phyloP scores from a whole-genome alignment of 768 basidiomycete genomes.

The Termitomyces sp. region DNA sequence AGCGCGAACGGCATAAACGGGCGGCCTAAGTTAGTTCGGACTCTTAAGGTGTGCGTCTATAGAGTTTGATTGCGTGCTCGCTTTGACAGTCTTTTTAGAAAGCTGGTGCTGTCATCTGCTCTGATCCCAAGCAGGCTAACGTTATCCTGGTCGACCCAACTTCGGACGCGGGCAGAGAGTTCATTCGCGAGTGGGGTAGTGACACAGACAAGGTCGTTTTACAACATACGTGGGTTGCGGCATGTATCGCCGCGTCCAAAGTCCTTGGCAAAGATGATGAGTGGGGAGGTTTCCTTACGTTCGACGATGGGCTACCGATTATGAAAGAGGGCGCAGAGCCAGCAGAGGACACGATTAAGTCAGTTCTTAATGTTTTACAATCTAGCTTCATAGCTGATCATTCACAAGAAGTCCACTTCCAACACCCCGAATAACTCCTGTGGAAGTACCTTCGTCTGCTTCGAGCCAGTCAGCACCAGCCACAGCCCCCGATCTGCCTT shows the following conservation, averaged over 20 bases:
- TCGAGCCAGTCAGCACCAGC: neutral
- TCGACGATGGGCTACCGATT: slow-evolving; percentile 34
- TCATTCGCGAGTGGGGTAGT: slow-evolving; percentile 53
- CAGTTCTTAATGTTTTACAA: slow-evolving; percentile 21
- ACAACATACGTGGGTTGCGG: slow-evolving; percentile 46
- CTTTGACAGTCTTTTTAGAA: slow-evolving; percentile 28
- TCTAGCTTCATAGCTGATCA: slow-evolving; percentile 3
- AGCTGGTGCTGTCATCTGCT: slow-evolving; percentile 48
- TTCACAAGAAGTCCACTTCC: slow-evolving; percentile 53
- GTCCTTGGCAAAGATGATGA: slow-evolving; percentile 41
- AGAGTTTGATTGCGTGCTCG: neutral
- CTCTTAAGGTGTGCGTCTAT: slow-evolving; percentile 34
- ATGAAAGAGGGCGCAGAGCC: slow-evolving; percentile 33
- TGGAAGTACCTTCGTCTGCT: slow-evolving; percentile 17
- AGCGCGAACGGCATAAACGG: slow-evolving; percentile 46
- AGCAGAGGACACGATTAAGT: slow-evolving; percentile 35
- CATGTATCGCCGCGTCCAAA: slow-evolving; percentile 35
- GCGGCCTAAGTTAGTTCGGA: slow-evolving; percentile 48
- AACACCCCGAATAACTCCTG: slow-evolving; percentile 55
- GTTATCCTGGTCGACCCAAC: slow-evolving; percentile 56
- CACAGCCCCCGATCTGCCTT: neutral
- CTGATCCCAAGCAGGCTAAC: slow-evolving; percentile 44
- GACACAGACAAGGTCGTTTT: slow-evolving; percentile 50
- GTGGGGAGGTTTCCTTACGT: slow-evolving; percentile 44
- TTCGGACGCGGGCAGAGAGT: slow-evolving; percentile 44